These are phyloP conservation scores for Aspergillus incahuasiensis DNA, from an alignment of 495 filamentous ascomycete species.

Conservation along the genomic window DNA sequence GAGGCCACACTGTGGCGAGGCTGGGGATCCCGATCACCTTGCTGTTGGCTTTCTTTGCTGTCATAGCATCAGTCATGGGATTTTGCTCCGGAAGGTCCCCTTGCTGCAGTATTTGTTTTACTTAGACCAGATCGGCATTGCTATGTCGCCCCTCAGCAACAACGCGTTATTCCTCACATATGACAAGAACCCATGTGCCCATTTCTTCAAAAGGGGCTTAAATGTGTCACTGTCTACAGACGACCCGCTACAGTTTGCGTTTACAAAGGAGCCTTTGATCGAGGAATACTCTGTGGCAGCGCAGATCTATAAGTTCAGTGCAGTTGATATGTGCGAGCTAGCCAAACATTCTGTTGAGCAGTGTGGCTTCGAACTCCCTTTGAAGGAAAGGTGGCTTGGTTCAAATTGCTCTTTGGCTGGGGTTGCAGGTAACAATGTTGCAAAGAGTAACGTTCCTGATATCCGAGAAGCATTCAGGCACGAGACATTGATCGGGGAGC, in stretches of 20 bases:
- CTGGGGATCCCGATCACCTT: conserved; percentile 93
- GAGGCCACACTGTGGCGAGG: conserved; percentile 93
- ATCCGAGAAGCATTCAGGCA: conserved; percentile 85
- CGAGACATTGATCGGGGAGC: conserved; percentile 74
- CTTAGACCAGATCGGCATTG: conserved; percentile 94
- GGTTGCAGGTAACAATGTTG: conserved; percentile 77
- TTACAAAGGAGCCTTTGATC: conserved; percentile 96
- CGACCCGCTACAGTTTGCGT: conserved; percentile 95
- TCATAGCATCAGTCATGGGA: conserved; percentile 95
- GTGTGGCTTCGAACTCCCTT: conserved; percentile 82
- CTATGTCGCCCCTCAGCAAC: conserved; percentile 98
- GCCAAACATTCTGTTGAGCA: conserved; percentile 93
- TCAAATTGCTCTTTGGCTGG: conserved; percentile 67
- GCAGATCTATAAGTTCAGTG: conserved; percentile 95
- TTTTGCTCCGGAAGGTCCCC: conserved; percentile 89
- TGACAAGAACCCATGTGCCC: conserved; percentile 91
- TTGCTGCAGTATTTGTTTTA: conserved; percentile 97
- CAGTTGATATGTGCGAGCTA: conserved; percentile 97
- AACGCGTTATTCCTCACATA: conserved; percentile 96
- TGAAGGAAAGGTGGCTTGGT: conserved; percentile 91
- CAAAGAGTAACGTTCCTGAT: conserved; percentile 93
- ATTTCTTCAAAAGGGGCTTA: conserved; percentile 88
- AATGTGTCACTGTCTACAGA: conserved; percentile 97
- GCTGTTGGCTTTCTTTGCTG: conserved; percentile 89
- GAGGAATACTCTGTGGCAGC: conserved; percentile 97